Evolutionary conservation across 106 monocot species (phyloP), one percentile per base, ranked within the genome.

Genomic region (Dendrobium nobile): DNA sequence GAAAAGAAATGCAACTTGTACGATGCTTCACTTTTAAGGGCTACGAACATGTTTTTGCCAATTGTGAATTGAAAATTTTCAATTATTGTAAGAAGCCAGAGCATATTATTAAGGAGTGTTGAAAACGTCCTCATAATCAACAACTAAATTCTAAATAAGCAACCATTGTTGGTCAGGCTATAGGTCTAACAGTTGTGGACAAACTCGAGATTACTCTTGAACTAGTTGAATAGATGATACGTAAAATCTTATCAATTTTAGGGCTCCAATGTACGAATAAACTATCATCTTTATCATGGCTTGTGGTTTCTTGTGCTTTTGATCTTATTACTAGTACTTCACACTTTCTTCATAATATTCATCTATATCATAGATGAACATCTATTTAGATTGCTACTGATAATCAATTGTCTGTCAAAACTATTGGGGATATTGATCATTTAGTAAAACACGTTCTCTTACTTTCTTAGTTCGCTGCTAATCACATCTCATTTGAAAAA

Each of bases 51-150:
- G 54, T 75, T 20, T 33, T 8, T 55, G 13, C 20, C 8, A 54
- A 75, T 42, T 81, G 81, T 75, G 2, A 33, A 9, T 56, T 56
- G 24, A 81, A 41, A n/a, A 41, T 55, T 58, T 59, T 59, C 58
- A 61, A 75, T 54, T 80, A 80, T 40, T 80, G 75, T 13, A 82
- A 75, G 75, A 43, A 75, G 43, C 2, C 7, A 13, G 56, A 58
- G 1, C 75, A 82, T 18, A 61, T 82, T 13, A 75, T 59, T 41
- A 75, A 42, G 43, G 81, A 75, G 22, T 82, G 81, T 33, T 9
- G 20, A 40, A 68, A n/a, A 17, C 20, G 67, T 13, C 79, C 4
- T 44, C 67, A 31, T 1, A 79, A 54, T 22, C 17, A 28, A 27
- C 9, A 13, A 24, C 3, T 0, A 2, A 73, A 22, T 43, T 27